These are phyloP conservation scores for Boechera retrofracta DNA, from an alignment of 345 rosid species.

Conservation along the genomic window DNA sequence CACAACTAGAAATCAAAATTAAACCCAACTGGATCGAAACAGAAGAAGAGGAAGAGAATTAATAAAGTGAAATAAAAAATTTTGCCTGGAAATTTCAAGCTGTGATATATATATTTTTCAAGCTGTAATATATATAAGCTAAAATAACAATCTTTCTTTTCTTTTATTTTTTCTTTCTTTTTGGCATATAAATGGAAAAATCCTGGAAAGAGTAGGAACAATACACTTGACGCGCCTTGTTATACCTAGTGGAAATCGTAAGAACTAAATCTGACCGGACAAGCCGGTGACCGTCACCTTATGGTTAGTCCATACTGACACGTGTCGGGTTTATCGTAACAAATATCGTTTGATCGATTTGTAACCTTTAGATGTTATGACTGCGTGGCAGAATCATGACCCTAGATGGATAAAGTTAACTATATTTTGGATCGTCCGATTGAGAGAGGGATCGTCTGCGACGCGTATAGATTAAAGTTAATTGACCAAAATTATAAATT, in stretches of 20 bases:
- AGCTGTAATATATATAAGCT: conserved; percentile 27
- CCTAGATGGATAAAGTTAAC: conserved; percentile 10
- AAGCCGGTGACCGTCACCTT: conserved; percentile 30
- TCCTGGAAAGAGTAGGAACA: conserved; percentile 24
- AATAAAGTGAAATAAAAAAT: neutral
- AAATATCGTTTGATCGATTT: conserved; percentile 12
- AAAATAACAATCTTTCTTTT: neutral
- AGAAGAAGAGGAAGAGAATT: conserved; percentile 14
- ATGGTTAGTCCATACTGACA: conserved; percentile 29
- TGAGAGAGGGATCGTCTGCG: conserved; percentile 28
- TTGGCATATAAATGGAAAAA: conserved; percentile 15
- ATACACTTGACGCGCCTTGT: conserved; percentile 11
- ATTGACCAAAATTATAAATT: neutral
- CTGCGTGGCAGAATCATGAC: neutral
- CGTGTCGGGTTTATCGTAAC: conserved; percentile 26
- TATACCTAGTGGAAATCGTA: conserved; percentile 31
- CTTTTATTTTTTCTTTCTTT: neutral
- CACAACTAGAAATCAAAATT: neutral
- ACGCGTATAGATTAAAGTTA: conserved; percentile 19
- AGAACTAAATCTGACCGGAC: conserved; percentile 32
- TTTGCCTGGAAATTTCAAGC: conserved; percentile 35
- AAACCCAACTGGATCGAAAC: conserved; percentile 16
- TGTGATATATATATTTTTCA: conserved; percentile 27
- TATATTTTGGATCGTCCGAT: conserved; percentile 20
- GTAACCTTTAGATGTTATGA: conserved; percentile 24